These are phyloP conservation scores for Fraxinus sp. DNA, from an alignment of 305 asterid genomes.

Conservation along the genomic window DNA sequence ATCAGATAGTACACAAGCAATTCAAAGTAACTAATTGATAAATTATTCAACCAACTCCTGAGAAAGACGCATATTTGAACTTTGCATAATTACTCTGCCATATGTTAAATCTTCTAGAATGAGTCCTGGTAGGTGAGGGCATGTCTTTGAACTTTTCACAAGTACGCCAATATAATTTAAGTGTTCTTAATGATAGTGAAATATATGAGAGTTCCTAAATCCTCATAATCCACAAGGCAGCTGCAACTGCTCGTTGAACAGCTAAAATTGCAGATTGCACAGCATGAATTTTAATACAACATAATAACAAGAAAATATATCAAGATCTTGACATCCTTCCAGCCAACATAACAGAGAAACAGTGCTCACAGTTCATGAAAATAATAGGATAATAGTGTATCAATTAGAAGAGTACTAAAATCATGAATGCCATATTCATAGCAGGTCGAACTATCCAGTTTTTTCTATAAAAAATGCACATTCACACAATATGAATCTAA, in stretches of 20 bases:
- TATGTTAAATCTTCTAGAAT: background rate
- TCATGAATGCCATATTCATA: background rate
- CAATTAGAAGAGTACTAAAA: background rate
- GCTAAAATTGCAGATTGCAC: background rate
- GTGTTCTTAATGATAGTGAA: background rate
- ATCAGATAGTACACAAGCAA: background rate
- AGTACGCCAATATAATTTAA: background rate
- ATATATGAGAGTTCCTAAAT: background rate
- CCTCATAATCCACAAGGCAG: background rate
- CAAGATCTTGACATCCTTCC: background rate
- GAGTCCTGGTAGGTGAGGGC: background rate
- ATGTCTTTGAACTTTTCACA: background rate
- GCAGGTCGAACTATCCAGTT: background rate
- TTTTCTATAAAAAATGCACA: background rate
- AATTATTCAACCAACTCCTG: background rate
- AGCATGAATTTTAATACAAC: background rate
- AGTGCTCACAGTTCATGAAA: background rate
- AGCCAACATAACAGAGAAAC: background rate
- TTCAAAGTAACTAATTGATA: background rate
- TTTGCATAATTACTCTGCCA: background rate
- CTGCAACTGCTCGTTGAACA: background rate
- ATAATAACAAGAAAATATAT: background rate
- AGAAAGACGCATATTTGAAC: background rate
- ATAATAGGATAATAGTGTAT: background rate
- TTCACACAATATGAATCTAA: background rate